Base-by-base conservation (phyloP, 192 early-diverging fungal species). In the Backusella liffmaniae region DNA sequence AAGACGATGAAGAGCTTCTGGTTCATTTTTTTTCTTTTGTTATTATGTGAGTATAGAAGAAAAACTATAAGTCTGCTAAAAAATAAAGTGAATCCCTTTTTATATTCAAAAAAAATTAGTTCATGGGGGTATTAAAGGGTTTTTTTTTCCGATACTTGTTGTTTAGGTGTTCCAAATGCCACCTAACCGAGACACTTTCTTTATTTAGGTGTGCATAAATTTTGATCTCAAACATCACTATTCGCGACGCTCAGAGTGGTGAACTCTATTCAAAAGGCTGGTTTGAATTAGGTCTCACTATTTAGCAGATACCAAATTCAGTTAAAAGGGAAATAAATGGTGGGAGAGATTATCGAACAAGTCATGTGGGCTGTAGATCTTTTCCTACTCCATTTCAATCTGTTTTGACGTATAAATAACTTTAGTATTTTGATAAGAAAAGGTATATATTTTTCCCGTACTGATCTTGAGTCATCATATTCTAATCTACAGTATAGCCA, bases 91-190 rank as follows among this genome's bases (percentile, higher is more conserved):
- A 10, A 37, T 12, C 67, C 16, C 9, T 18, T 23, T 37, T 37
- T 18, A 41, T 69, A 41, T 37, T 18, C 32, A 32, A 39, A 39
- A 39, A 12, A 12, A 12, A 12, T 39, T 39, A 26, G 18, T 21
- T 12, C 21, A 39, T 39, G 37, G 21, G 21, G 37, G n/a, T 36
- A 35, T 69, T n/a, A 35, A 26, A 39, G 15, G 16, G 15, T 18
- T 18, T 12, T 56, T 59, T 62, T 21, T 29, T 13, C 56, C 56
- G 56, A 62, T 62, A 26, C 56, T 21, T 21, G 23, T 62, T 62
- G n/a, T 62, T 62, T 62, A 29, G 56, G 56, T 62, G 56, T 56
- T 56, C 53, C 53, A 56, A 53, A 53, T 53, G 49, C 49, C 7
- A 53, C 37, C 53, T 56, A n/a, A 62, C 56, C 23, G 56, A 62